These are phyloP conservation scores for Akebia trifoliata DNA, from an alignment of 164 flowering plant genomes.

Conservation along the genomic window DNA sequence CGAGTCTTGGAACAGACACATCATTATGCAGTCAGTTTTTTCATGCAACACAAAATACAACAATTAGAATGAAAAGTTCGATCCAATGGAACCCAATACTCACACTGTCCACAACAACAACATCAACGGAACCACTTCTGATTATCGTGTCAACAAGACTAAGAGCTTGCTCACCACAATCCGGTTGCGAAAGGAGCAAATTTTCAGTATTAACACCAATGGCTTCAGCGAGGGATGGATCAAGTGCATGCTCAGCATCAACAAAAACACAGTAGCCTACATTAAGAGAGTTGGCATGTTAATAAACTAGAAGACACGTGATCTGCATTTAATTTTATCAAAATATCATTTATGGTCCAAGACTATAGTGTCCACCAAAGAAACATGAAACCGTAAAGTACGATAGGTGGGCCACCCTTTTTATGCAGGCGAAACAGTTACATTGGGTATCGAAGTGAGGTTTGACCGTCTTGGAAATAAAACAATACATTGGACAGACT, in stretches of 20 bases:
- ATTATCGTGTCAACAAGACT: conserved; percentile 90
- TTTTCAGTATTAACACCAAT: conserved; percentile 86
- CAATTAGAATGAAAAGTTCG: background rate
- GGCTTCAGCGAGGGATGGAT: conserved; percentile 71
- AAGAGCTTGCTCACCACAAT: conserved; percentile 96
- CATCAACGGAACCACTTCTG: conserved; percentile 91
- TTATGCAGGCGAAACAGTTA: no score
- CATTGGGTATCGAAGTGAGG: no score
- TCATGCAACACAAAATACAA: background rate
- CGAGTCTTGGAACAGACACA: background rate
- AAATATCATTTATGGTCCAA: background rate
- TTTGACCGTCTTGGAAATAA: no score
- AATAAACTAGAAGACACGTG: background rate
- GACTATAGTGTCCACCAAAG: background rate
- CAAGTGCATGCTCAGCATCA: conserved; percentile 98
- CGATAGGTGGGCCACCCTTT: no score
- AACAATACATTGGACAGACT: no score
- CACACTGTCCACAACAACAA: conserved; percentile 96
- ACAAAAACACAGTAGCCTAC: conserved; percentile 84
- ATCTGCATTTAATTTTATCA: background rate
- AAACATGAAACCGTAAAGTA: background rate
- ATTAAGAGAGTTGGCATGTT: background rate
- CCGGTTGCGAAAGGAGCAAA: conserved; percentile 88
- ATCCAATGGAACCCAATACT: conserved; percentile 20
- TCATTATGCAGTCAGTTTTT: background rate